Conservation (phyloP, 1,139 yeast genomes). For the Diutina catenulata region DNA sequence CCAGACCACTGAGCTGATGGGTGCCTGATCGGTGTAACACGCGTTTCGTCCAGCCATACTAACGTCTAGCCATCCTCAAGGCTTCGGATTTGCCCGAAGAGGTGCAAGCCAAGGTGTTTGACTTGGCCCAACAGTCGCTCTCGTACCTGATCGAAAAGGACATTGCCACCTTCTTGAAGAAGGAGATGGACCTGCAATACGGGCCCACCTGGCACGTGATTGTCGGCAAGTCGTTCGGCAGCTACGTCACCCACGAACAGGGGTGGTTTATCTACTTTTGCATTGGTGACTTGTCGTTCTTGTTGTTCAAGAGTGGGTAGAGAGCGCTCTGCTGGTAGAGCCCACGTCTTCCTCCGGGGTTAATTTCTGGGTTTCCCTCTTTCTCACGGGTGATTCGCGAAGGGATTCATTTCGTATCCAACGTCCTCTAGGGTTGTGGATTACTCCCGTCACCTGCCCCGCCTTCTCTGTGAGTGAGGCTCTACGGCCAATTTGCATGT, state of each 20-base stretch:
- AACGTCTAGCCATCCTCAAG: constrained; percentile 17
- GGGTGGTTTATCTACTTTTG: constrained; percentile 81
- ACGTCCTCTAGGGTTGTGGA: too few relatives aligned
- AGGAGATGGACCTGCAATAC: constrained; percentile 45
- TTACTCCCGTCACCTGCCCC: too few relatives aligned
- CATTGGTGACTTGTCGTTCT: constrained; percentile 67
- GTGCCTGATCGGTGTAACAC: too few relatives aligned
- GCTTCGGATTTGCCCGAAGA: constrained; percentile 45
- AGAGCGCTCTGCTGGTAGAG: too few relatives aligned
- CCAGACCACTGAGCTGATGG: too few relatives aligned
- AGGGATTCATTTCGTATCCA: too few relatives aligned
- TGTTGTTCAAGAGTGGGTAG: constrained; percentile 60
- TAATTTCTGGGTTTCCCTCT: too few relatives aligned
- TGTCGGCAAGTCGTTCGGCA: constrained; percentile 88
- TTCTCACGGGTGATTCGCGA: too few relatives aligned
- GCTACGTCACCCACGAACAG: constrained; percentile 83
- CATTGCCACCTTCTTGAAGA: constrained; percentile 71
- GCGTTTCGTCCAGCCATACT: background rate
- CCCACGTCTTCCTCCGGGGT: too few relatives aligned
- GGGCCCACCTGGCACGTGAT: constrained; percentile 94
- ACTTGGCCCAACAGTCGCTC: constrained; percentile 41
- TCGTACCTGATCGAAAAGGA: constrained; percentile 49
- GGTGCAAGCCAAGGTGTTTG: constrained; percentile 45
- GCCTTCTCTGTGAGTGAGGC: too few relatives aligned
- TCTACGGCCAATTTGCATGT: too few relatives aligned